phyloP scores from a whole-genome alignment of 2,329 filamentous ascomycete genomes.

The Grosmannia huntii region DNA sequence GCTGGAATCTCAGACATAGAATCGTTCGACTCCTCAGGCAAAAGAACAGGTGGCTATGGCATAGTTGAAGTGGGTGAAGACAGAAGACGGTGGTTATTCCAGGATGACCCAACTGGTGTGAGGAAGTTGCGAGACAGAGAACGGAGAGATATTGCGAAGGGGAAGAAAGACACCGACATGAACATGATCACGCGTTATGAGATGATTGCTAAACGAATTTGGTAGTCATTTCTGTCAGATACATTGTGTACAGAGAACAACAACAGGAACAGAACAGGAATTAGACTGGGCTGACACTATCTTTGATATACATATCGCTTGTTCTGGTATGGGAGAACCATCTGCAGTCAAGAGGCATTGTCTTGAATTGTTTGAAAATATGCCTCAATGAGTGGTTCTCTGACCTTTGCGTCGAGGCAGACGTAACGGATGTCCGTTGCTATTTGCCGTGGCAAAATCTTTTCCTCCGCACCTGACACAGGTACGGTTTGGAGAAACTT shows the following conservation, averaged over 20 bases:
- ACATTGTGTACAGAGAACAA: background rate
- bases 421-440: conserved; percentile 58
- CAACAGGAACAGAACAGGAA: background rate
- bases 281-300: background rate
- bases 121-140: conserved; percentile 49
- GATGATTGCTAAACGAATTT: conserved; percentile 95
- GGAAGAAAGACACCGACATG: conserved; percentile 43
- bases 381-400: conserved; percentile 53
- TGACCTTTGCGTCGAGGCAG: conserved; percentile 44
- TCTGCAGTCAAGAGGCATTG: background rate
- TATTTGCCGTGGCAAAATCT: conserved; percentile 47
- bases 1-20: conserved; percentile 35
- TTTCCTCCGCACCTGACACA: conserved; percentile 43
- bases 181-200: conserved; percentile 68
- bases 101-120: conserved; percentile 64
- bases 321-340: background rate
- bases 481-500: conserved; percentile 51
- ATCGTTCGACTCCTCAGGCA: conserved; percentile 56
- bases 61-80: conserved; percentile 84
- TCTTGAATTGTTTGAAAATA: conserved; percentile 34
- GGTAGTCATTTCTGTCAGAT: conserved; percentile 37
- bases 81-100: conserved; percentile 72
- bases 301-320: background rate
- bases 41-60: conserved; percentile 68
- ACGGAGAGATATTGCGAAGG: conserved; percentile 46